These are phyloP conservation scores for Sungouiella thailandica DNA, from an alignment of 805 yeast genomes.

Conservation along the genomic window DNA sequence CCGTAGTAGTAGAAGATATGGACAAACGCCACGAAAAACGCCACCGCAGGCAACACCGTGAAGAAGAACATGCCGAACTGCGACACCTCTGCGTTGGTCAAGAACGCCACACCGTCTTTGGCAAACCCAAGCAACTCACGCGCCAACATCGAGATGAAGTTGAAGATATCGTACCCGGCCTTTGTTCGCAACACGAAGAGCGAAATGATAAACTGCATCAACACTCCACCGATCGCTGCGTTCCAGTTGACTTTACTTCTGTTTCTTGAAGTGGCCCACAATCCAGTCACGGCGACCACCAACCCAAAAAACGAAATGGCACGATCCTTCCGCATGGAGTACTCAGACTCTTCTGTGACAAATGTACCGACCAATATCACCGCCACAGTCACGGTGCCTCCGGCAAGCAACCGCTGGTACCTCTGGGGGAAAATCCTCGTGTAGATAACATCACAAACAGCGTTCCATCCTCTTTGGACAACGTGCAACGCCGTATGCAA, in stretches of 20 bases:
- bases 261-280: constrained; percentile 44
- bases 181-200: constrained; percentile 57
- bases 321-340: constrained; percentile 46
- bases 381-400: constrained; percentile 40
- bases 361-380: constrained; percentile 53
- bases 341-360: constrained; percentile 42
- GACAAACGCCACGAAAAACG: constrained; percentile 59
- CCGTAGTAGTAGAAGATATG: constrained; percentile 60
- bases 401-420: constrained; percentile 36
- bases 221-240: constrained; percentile 55
- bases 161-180: constrained; percentile 57
- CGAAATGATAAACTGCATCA: constrained; percentile 56
- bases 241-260: constrained; percentile 48
- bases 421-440: constrained; percentile 37
- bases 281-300: constrained; percentile 39
- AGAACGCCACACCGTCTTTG: constrained; percentile 56
- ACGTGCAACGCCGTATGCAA: constrained; percentile 11
- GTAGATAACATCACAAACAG: constrained; percentile 29
- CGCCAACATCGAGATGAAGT: constrained; percentile 54
- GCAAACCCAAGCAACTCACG: constrained; percentile 54
- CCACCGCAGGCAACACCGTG: constrained; percentile 56
- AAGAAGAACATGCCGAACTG: constrained; percentile 46
- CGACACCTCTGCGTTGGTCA: constrained; percentile 40
- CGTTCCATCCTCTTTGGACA: constrained; percentile 21
- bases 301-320: constrained; percentile 56